Conservation (phyloP, 2,329 filamentous ascomycete species). For the Magnaporthiopsis incrustans region DNA sequence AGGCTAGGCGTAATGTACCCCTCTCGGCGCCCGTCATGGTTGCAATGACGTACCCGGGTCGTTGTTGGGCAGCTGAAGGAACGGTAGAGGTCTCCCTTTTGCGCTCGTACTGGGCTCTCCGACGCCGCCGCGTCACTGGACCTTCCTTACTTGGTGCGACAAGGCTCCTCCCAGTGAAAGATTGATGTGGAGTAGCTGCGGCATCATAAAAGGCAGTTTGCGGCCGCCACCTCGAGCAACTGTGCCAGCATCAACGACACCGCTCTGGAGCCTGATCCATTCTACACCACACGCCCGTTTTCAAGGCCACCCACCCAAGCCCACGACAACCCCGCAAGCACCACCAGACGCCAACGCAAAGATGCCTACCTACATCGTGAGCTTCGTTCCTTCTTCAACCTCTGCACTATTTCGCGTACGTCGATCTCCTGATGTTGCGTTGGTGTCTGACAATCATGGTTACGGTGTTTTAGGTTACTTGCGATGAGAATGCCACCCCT, state of each 20-base stretch:
- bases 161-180: neutral
- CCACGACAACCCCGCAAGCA: neutral
- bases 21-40: neutral
- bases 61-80: neutral
- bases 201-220: slow-evolving; percentile 5
- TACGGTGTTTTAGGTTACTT: slow-evolving; percentile 56
- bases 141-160: neutral
- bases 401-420: too few relatives aligned
- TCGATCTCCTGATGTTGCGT: neutral
- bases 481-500: slow-evolving; percentile 60
- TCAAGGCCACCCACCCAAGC: neutral
- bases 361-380: slow-evolving; percentile 18
- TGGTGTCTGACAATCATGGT: slow-evolving; percentile 26
- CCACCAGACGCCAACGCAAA: slow-evolving; percentile 4
- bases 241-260: neutral
- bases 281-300: neutral
- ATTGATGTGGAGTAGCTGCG: neutral
- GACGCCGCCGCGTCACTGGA: neutral
- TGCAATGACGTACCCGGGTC: neutral
- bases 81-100: neutral
- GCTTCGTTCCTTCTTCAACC: neutral
- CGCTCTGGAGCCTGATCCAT: neutral
- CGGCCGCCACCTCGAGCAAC: neutral
- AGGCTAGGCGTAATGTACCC: neutral
- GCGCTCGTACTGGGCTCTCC: neutral